phyloP scores from a whole-genome alignment of 768 basidiomycete species.

The Termitomyces eurrhizus region DNA sequence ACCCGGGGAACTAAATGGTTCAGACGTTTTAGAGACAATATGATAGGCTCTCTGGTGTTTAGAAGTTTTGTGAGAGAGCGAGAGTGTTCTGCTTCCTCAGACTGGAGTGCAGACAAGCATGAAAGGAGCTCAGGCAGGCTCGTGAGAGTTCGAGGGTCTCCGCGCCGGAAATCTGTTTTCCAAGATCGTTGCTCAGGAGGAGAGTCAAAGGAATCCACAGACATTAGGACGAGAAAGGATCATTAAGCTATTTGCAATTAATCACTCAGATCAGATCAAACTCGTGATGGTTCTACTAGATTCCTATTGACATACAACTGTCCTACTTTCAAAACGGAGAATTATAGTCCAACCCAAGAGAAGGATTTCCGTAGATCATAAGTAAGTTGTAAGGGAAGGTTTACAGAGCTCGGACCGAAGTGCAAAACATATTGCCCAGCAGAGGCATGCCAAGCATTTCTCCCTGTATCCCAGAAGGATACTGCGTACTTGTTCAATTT shows the following conservation, averaged over 20 bases:
- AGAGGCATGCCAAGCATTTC: constrained; percentile 44
- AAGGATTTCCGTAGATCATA: constrained; percentile 22
- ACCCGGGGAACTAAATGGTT: constrained; percentile 58
- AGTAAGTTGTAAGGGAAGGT: constrained; percentile 20
- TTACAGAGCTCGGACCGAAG: constrained; percentile 38
- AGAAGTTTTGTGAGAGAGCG: constrained; percentile 68
- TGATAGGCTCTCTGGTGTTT: constrained; percentile 62
- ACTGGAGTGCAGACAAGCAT: constrained; percentile 70
- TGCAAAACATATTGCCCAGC: constrained; percentile 47
- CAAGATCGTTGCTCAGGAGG: neutral
- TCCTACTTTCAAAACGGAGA: neutral
- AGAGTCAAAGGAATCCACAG: constrained; percentile 2
- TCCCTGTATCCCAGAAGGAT: constrained; percentile 53
- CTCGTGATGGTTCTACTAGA: neutral
- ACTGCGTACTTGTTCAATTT: constrained; percentile 65
- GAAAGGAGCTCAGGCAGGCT: constrained; percentile 67
- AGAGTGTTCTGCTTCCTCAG: constrained; percentile 75
- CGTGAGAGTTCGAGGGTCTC: constrained; percentile 46
- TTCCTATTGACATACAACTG: too few relatives aligned
- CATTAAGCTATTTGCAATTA: neutral
- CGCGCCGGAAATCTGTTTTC: constrained; percentile 4
- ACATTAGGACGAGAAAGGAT: constrained; percentile 5
- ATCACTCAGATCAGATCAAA: neutral
- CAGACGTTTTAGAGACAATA: constrained; percentile 57
- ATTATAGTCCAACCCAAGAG: constrained; percentile 28